Conservation (phyloP, 2,329 filamentous ascomycete species). For the Fusarium sp. region DNA sequence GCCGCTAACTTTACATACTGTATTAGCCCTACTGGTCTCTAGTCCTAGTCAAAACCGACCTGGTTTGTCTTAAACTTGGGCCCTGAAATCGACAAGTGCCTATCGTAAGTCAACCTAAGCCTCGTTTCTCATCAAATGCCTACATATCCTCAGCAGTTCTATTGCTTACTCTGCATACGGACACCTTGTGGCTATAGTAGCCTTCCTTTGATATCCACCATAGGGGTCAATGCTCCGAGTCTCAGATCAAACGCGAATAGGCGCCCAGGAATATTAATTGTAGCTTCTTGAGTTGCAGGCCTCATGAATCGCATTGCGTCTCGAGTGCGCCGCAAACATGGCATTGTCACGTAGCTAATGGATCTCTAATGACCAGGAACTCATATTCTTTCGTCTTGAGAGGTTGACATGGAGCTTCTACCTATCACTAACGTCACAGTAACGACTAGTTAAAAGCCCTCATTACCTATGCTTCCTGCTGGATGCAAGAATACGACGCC, state of each 20-base stretch:
- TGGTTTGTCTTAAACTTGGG: constrained; percentile 14
- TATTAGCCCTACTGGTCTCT: too few species aligned
- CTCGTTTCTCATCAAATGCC: constrained; percentile 20
- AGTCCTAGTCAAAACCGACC: background rate
- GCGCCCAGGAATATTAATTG: background rate
- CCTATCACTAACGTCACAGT: constrained; percentile 1
- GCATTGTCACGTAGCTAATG: background rate
- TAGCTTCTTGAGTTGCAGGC: background rate
- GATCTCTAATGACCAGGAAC: background rate
- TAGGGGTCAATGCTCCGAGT: constrained; percentile 20
- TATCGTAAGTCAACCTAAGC: constrained; percentile 6
- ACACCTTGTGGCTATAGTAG: background rate
- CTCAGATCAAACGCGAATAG: constrained; percentile 8
- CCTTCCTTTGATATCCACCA: constrained; percentile 5
- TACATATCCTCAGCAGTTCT: background rate
- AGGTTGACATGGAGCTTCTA: background rate
- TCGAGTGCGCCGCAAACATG: background rate
- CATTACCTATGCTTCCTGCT: background rate
- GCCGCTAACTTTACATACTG: constrained; percentile 30
- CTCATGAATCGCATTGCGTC: constrained; percentile 10
- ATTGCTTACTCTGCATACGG: background rate
- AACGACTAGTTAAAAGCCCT: background rate
- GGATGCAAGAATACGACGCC: background rate
- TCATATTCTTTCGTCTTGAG: background rate
- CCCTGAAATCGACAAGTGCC: constrained; percentile 25